Evolutionary conservation across 2,329 filamentous ascomycete species (phyloP).

Genomic region (Apiospora pterosperma): DNA sequence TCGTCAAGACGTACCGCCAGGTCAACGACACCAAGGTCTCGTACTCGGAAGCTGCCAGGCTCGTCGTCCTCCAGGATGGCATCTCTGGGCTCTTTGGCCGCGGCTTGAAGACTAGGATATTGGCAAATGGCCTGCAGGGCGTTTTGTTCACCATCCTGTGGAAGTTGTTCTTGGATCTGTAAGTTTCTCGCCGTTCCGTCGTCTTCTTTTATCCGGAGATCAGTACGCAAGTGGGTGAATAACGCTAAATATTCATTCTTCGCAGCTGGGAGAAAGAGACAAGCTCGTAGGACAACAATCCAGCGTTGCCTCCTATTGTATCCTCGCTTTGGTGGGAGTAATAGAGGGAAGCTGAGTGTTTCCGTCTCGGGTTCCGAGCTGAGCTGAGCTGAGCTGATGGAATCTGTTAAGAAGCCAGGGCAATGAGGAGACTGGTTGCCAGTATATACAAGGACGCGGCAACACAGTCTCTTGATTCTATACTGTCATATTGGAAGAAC

Average conservation of each 20-base stretch:
- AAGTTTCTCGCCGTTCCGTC: conserved; percentile 20
- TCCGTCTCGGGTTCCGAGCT: too few relatives aligned
- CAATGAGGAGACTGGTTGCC: too few relatives aligned
- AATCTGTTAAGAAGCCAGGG: too few relatives aligned
- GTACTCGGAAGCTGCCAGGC: conserved; percentile 40
- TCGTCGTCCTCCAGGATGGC: conserved; percentile 38
- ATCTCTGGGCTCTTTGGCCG: conserved; percentile 40
- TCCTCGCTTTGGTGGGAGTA: too few relatives aligned
- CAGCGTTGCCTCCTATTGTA: background rate
- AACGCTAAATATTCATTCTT: background rate
- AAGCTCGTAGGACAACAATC: background rate
- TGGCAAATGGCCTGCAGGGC: conserved; percentile 45
- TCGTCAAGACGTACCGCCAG: conserved; percentile 47
- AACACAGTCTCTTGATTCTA: too few relatives aligned
- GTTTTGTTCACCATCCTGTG: conserved; percentile 45
- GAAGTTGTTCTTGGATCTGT: conserved; percentile 47
- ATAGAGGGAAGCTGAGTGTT: background rate
- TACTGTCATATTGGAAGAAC: too few relatives aligned
- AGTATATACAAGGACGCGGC: too few relatives aligned
- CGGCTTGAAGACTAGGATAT: conserved; percentile 42
- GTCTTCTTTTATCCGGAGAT: background rate
- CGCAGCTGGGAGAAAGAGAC: background rate
- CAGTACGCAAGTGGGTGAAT: background rate
- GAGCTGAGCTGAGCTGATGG: too few relatives aligned
- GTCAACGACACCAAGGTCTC: conserved; percentile 45